Base-by-base conservation (phyloP, 164 flowering plant genomes). In the Warburgia ugandensis region DNA sequence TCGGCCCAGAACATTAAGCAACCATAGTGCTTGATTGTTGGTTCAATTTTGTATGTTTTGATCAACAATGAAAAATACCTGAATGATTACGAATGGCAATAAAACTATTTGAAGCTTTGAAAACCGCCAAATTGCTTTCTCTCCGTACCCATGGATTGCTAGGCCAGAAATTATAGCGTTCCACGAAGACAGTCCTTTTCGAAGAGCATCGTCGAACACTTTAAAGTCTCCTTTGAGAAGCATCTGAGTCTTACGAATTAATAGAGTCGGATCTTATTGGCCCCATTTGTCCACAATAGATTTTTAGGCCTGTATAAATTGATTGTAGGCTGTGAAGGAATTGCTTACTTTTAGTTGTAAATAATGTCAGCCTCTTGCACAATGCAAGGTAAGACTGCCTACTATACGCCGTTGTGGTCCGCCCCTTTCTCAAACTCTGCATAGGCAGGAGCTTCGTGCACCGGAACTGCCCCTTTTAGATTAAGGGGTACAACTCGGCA, bases 141-240 rank as follows among this genome's bases (percentile, higher is more conserved):
- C 32, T 16, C 68, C 84, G 49, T 32, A 55, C 10, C 94, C 90
- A 63, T 82, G 75, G 43, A 58, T 70, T 13, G 88, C 88, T 17
- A 84, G 69, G 35, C 96, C 96, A 6, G 74, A 40, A 17, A 88
- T 80, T 77, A 84, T 67, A 3, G 87, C 68, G 62, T 87, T 87
- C 94, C 94, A 84, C 59, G 80, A 59, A 0, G 94, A 80, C 33
- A 84, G 48, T 14, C 73, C 77, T 54, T 58, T 79, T 10, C 19
- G 40, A 2, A 76, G 68, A 16, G 58, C 50, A 0, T 35, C 45
- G 11, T 58, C 56, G 43, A 85, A 88, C 42, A 76, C 76, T 36
- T 50, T 54, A 23, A 62, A 39, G 86, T 91, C 61, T 66, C 66
- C 1, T 62, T 72, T 41, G 75, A 41, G 39, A 65, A 36, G 20